Conservation (phyloP, 2,329 filamentous ascomycete species). For the Boeremia exigua region DNA sequence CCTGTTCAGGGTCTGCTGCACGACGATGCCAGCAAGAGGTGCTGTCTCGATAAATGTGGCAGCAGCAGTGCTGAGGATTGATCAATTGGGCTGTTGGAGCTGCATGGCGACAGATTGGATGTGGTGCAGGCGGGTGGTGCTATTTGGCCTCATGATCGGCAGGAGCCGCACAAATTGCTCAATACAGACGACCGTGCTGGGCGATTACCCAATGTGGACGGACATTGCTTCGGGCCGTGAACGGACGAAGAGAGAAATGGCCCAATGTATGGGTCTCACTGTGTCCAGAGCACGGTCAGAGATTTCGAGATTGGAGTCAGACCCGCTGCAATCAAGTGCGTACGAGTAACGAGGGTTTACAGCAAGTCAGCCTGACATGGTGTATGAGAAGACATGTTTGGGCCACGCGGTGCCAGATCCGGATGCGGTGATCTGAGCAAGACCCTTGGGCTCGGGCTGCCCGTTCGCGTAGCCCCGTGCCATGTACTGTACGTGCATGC, state of each 20-base stretch:
- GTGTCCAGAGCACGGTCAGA: neutral
- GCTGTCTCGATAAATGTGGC: slow-evolving; percentile 7
- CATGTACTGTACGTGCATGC: neutral
- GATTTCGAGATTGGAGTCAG: slow-evolving; percentile 1
- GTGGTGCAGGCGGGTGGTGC: neutral
- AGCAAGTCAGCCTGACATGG: neutral
- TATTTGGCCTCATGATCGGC: neutral
- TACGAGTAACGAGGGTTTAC: neutral
- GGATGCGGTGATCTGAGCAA: slow-evolving; percentile 3
- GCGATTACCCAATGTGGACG: neutral
- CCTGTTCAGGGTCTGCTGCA: neutral
- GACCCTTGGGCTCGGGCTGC: slow-evolving; percentile 9
- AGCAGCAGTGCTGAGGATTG: neutral
- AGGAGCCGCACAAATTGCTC: slow-evolving; percentile 3
- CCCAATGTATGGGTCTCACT: neutral
- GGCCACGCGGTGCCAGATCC: slow-evolving; percentile 4
- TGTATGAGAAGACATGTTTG: neutral
- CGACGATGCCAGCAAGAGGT: neutral
- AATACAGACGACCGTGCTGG: neutral
- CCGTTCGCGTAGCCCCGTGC: slow-evolving; percentile 13
- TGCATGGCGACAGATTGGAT: neutral
- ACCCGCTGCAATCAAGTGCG: neutral
- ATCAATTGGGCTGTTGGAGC: neutral
- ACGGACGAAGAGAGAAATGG: neutral
- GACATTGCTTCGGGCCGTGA: slow-evolving; percentile 3